These are phyloP conservation scores for Dothideomycetes sp. DNA, from an alignment of 2,329 filamentous ascomycete genomes.

Conservation along the genomic window DNA sequence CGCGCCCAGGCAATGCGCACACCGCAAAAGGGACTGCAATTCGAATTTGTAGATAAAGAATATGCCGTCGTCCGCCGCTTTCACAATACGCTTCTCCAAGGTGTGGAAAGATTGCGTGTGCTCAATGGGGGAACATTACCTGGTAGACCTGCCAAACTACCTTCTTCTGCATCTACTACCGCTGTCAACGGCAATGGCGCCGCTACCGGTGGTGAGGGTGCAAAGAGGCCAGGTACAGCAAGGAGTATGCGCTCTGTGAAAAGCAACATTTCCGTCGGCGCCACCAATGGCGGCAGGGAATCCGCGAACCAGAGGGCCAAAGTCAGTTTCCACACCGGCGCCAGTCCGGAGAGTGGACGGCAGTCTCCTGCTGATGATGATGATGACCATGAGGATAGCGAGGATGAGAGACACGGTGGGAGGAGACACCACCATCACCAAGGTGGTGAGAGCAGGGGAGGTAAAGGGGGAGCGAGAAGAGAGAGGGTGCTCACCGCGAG, in stretches of 20 bases:
- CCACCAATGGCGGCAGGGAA: neutral
- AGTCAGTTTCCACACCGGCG: neutral
- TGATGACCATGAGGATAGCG: neutral
- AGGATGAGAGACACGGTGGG: neutral
- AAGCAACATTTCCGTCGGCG: too few species aligned
- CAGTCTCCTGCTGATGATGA: neutral
- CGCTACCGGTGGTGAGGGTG: conserved; percentile 25
- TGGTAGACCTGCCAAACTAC: conserved; percentile 21
- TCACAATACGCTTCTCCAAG: conserved; percentile 58
- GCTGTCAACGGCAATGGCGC: conserved; percentile 25
- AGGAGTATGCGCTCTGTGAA: neutral
- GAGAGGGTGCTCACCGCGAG: too few species aligned
- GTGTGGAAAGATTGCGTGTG: conserved; percentile 39
- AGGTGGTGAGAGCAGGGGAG: too few species aligned
- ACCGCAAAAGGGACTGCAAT: conserved; percentile 36
- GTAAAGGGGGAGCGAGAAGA: too few species aligned
- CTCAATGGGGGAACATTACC: conserved; percentile 9
- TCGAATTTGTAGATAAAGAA: conserved; percentile 61
- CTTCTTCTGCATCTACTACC: neutral
- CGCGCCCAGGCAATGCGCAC: conserved; percentile 38
- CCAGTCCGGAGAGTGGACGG: neutral
- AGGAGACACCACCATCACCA: neutral
- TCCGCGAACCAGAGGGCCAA: neutral
- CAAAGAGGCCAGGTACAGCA: neutral
- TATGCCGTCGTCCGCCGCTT: conserved; percentile 64